Conservation (phyloP, 2,329 filamentous ascomycete genomes). For the Exophiala bonariae region DNA sequence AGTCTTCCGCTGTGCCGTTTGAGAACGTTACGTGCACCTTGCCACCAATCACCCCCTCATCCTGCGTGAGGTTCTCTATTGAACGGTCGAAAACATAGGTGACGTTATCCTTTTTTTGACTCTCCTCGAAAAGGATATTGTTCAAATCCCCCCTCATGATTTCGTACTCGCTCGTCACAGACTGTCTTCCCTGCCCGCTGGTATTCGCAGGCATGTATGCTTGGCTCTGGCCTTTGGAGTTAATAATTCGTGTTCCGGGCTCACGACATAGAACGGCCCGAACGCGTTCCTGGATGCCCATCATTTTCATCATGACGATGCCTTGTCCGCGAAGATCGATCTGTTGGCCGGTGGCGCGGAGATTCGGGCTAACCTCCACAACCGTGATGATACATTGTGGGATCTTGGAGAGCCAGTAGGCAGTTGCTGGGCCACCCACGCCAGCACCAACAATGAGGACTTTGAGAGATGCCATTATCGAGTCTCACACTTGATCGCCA, state of each 20-base stretch:
- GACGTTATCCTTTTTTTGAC: slow-evolving; percentile 23
- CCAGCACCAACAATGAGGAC: slow-evolving; percentile 51
- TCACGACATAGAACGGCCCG: slow-evolving; percentile 46
- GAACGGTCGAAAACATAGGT: slow-evolving; percentile 36
- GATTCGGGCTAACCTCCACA: slow-evolving; percentile 39
- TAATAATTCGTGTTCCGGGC: slow-evolving; percentile 49
- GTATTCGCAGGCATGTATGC: slow-evolving; percentile 45
- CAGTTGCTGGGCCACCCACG: slow-evolving; percentile 45
- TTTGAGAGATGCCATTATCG: slow-evolving; percentile 35
- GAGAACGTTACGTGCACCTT: slow-evolving; percentile 28
- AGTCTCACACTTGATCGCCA: too few relatives aligned
- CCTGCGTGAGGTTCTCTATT: slow-evolving; percentile 29
- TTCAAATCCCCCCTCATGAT: slow-evolving; percentile 57
- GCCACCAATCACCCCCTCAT: too few relatives aligned
- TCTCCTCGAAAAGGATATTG: slow-evolving; percentile 40
- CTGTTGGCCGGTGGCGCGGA: slow-evolving; percentile 52
- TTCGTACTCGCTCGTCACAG: slow-evolving; percentile 51
- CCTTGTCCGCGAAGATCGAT: slow-evolving; percentile 56
- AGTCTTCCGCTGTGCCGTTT: slow-evolving; percentile 24
- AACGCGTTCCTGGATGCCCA: slow-evolving; percentile 51
- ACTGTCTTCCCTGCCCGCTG: slow-evolving; percentile 36
- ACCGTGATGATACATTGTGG: slow-evolving; percentile 40
- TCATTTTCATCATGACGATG: slow-evolving; percentile 52
- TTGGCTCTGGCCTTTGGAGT: slow-evolving; percentile 37
- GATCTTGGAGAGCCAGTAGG: slow-evolving; percentile 50